A percentile compares a stretch with the other conserved stretches of the same genome.
phyloP scores from a whole-genome alignment of 176 grass and related monocot genomes.

The Calamus simplicifolius region DNA sequence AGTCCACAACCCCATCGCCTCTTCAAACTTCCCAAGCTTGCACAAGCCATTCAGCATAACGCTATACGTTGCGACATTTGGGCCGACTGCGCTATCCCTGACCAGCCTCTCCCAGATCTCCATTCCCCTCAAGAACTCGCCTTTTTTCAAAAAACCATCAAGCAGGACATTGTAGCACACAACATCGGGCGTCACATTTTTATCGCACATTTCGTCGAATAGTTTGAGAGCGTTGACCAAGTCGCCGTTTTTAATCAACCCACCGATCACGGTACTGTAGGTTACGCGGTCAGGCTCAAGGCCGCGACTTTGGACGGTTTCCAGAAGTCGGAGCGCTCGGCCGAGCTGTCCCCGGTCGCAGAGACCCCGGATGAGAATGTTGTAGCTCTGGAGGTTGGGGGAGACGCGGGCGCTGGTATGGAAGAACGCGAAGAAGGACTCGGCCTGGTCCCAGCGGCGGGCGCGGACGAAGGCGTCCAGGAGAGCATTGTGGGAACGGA shows the following conservation, averaged over 20 bases:
- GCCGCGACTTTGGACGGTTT: slow-evolving; percentile 20
- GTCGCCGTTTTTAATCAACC: slow-evolving; percentile 34
- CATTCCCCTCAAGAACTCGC: slow-evolving; percentile 48
- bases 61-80: slow-evolving; percentile 62
- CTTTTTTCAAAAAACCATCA: slow-evolving; percentile 43
- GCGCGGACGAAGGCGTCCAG: slow-evolving; percentile 80
- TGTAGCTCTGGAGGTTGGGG: slow-evolving; percentile 84
- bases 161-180: slow-evolving; percentile 81
- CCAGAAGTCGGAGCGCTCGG: slow-evolving; percentile 41
- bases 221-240: slow-evolving; percentile 37
- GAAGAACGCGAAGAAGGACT: slow-evolving; percentile 70
- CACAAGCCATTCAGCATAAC: slow-evolving; percentile 80
- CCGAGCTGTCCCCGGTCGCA: slow-evolving; percentile 41
- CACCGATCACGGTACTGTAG: slow-evolving; percentile 64
- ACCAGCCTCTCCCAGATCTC: slow-evolving; percentile 63
- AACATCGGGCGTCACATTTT: slow-evolving; percentile 40
- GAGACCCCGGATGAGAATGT: slow-evolving; percentile 81
- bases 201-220: slow-evolving; percentile 78
- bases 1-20: slow-evolving; percentile 58
- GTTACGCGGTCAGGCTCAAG: slow-evolving; percentile 60
- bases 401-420: slow-evolving; percentile 37
- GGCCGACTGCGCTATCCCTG: slow-evolving; percentile 34
- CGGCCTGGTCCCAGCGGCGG: slow-evolving; percentile 44
- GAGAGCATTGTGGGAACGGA: slow-evolving; percentile 74
- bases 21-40: slow-evolving; percentile 57